phyloP scores from a whole-genome alignment of 257 asterid species.

The Petunia axillaris region DNA sequence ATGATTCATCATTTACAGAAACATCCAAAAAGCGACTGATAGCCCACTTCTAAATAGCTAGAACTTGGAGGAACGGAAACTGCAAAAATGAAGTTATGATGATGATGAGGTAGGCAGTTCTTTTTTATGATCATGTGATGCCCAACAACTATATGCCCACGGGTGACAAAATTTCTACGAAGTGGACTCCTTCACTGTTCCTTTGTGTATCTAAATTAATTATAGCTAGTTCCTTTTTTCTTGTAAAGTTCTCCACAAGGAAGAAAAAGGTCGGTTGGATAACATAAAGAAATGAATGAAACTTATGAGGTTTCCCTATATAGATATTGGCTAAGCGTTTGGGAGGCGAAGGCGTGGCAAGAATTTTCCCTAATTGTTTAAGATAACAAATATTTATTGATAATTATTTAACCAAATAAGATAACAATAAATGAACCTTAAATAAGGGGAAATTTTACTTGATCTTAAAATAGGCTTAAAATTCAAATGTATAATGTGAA shows the following conservation, averaged over 20 bases:
- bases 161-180: neutral
- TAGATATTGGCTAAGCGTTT: too few species aligned
- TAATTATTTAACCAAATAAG: too few species aligned
- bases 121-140: constrained; percentile 16
- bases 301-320: neutral
- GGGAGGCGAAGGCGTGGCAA: too few species aligned
- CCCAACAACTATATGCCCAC: neutral
- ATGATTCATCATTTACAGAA: neutral
- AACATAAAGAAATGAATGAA: neutral
- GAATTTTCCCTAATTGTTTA: too few species aligned
- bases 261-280: neutral
- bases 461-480: too few species aligned
- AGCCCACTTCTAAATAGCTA: neutral
- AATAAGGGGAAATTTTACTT: too few species aligned
- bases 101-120: neutral
- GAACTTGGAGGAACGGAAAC: neutral
- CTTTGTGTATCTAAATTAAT: neutral
- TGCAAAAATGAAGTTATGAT: neutral
- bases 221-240: neutral
- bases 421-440: too few species aligned
- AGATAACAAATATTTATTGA: too few species aligned
- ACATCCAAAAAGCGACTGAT: neutral
- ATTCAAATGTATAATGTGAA: too few species aligned
- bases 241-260: neutral
- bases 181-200: neutral